Evolutionary conservation across 2,329 filamentous ascomycete genomes (phyloP), one percentile per base, ranked within the genome.

Genomic region (Fusarium coffeatum): DNA sequence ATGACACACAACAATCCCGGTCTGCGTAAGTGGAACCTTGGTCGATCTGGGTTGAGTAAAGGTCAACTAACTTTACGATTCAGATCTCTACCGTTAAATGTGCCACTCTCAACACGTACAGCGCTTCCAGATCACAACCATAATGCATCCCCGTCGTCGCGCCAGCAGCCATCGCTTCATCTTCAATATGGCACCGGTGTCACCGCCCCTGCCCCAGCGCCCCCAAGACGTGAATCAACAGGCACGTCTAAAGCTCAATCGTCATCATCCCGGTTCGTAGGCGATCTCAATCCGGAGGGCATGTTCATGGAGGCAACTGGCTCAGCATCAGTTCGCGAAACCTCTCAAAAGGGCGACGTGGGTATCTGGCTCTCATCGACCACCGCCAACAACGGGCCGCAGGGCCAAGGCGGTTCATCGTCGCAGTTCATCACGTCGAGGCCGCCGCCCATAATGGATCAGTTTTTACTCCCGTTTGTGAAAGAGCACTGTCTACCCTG

Each of bases 271-370:
- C 84, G 87, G 9, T 89, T 88, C 57, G 84, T 89, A 40, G 86
- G 87, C 20, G 87, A 89, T 71, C 72, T 88, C 28, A 89, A 88
- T 68, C 88, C 87, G 3, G 87, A 89, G 74, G 85, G 85, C 61
- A 85, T 89, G 74, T 87, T 90, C 59, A 81, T 87, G 69, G 85
- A 88, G 68, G 86, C 85, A 3, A 85, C 85, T 4, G 78, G 78
- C 5, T 77, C 79, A 5, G 73, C 73, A 9, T 77, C 78, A 0
- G 56, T 77, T 22, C 74, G 77, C 7, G 76, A 77, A 13, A 75
- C 76, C 1, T 83, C 85, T 0, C 81, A 84, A 49, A 84, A 84
- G 32, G 85, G 85, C 49, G 86, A 87, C 42, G 81, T 88, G 2
- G 87, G 87, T 9, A 83, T 89, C 20, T 89, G 86, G 86, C 80